Evolutionary conservation across 805 yeast species (phyloP).

Genomic region (Clavispora vitiphila): DNA sequence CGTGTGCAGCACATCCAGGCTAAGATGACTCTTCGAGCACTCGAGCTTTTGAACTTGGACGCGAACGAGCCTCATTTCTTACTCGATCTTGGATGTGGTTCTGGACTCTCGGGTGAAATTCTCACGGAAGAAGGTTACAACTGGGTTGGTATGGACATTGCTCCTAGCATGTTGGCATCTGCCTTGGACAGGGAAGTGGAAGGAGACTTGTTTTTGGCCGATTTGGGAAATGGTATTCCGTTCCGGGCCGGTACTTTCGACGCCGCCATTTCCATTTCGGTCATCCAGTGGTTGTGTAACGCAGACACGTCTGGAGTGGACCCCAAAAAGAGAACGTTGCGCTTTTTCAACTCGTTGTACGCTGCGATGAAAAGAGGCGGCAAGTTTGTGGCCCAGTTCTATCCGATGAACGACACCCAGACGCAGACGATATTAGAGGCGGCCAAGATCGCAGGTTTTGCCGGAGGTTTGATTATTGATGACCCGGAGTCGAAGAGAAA

Average conservation of each 20-base stretch:
- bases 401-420: constrained; percentile 87
- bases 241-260: constrained; percentile 95
- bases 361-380: constrained; percentile 90
- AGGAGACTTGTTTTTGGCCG: constrained; percentile 88
- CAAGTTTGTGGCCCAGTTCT: constrained; percentile 94
- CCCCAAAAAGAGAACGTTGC: constrained; percentile 73
- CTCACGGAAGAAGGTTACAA: constrained; percentile 87
- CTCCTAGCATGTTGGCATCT: constrained; percentile 93
- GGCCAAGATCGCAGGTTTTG: constrained; percentile 92
- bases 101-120: constrained; percentile 93
- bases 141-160: constrained; percentile 96
- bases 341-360: constrained; percentile 84
- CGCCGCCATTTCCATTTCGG: constrained; percentile 92
- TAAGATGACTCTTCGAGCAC: constrained; percentile 90
- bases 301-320: constrained; percentile 82
- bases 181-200: constrained; percentile 90
- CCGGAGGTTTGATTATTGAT: constrained; percentile 92
- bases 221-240: constrained; percentile 92
- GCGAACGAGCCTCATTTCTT: constrained; percentile 56
- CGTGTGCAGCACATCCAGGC: constrained; percentile 99
- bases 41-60: constrained; percentile 78
- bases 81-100: constrained; percentile 94
- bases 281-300: constrained; percentile 96
- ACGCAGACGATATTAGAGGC: constrained; percentile 70
- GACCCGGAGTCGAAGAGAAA: constrained; percentile 90